phyloP scores from a whole-genome alignment of 257 asterid genomes.

The Solanum chmielewskii region DNA sequence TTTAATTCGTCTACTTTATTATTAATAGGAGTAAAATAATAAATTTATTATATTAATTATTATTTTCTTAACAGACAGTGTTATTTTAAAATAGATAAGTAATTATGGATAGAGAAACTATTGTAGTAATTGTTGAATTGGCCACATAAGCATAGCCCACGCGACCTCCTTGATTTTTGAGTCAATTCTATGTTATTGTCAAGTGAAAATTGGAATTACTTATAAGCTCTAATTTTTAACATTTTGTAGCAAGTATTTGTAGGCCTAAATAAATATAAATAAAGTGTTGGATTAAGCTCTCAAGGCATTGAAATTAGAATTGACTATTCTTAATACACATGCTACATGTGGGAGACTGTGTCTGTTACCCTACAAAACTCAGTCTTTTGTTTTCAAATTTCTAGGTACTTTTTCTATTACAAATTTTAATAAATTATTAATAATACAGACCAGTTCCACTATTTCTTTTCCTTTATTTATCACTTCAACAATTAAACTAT shows the following conservation, averaged over 20 bases:
- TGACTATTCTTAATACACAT: slow-evolving; percentile 62
- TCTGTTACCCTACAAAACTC: slow-evolving; percentile 4
- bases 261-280: neutral
- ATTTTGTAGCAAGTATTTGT: neutral
- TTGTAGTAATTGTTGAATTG: neutral
- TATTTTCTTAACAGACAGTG: too few relatives aligned
- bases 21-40: too few relatives aligned
- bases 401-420: slow-evolving; percentile 7
- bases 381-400: slow-evolving; percentile 9
- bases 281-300: slow-evolving; percentile 39
- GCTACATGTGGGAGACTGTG: slow-evolving; percentile 70
- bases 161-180: slow-evolving; percentile 30
- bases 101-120: too few relatives aligned
- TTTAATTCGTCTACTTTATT: too few relatives aligned
- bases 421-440: neutral
- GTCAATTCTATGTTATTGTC: neutral
- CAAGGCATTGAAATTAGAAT: slow-evolving; percentile 20
- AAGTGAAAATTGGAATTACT: neutral
- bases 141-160: slow-evolving; percentile 11
- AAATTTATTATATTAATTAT: too few relatives aligned
- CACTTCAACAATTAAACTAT: neutral
- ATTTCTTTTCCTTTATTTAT: neutral
- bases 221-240: neutral
- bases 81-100: neutral
- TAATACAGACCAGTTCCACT: neutral